Base-by-base conservation (phyloP, 164 flowering plant species). In the Buxus sempervirens region DNA sequence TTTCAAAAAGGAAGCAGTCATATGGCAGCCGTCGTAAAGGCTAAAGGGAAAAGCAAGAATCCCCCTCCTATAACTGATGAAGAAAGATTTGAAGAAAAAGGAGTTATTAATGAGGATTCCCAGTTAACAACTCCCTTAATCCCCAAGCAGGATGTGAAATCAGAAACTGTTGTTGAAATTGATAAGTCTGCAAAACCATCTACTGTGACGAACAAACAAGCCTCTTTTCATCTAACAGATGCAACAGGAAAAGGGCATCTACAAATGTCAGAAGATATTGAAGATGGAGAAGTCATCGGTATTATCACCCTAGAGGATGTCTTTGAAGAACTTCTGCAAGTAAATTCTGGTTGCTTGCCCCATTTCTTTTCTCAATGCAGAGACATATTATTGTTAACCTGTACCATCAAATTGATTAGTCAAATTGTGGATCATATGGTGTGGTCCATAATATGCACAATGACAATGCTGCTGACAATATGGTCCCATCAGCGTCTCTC, bases 1-100 rank as follows among this genome's bases (percentile, higher is more conserved):
- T 95, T 95, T 71, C 99, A 95, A 70, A 90, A 95, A 66, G 99
- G 99, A 38, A 86, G 97, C 77, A 95, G 99, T 80, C 99, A 95
- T 76, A 89, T 95, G 99, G 99, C 99, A 23, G 99, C 99, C 78
- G 99, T 95, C 18, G 96, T 92, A 78, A 95, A 83, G 80, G 60
- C 83, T 57, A 91, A 86, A 76, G 82, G 77, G 57, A 82, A 73
- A 76, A 72, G 28, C 63, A 74, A 60, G 62, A 82, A 75, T 22
- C 78, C 73, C 67, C 79, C 80, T 60, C 64, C 72, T 4, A 54
- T 38, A 19, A 60, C 57, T 58, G 85, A 81, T 73, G 87, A 68
- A 69, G 88, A 81, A 67, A 82, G 77, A 55, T 16, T 64, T 48
- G 82, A 81, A 54, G 86, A 79, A 32, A 76, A 55, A 51, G 78